Evolutionary conservation across 2,329 filamentous ascomycete species (phyloP), one percentile per base, ranked within the genome.

Genomic region (Fusarium compactum): DNA sequence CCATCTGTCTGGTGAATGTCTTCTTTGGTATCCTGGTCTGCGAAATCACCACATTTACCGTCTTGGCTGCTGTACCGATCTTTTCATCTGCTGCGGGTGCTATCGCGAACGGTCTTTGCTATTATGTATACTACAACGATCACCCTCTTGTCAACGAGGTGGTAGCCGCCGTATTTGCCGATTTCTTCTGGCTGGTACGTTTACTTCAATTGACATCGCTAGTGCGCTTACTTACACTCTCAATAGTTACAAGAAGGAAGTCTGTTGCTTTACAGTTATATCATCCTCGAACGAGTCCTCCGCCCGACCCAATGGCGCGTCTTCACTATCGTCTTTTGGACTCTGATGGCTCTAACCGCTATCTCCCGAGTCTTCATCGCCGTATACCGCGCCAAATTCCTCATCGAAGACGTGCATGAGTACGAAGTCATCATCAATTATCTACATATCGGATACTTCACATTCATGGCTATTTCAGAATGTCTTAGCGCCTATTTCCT

Each of bases 311-410:
- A 75, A 22, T 76, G 78, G 58, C 77, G 80, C 5, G 76, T 85
- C 14, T 88, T 87, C 63, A 80, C 83, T 45, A 74, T 74, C 4
- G 82, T 90, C 4, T 86, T 90, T 67, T 90, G 88, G 65, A 84
- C 84, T 1, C 85, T 90, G 46, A 78, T 90, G 46, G 78, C 83
- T 3, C 78, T 87, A 20, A 86, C 89, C 29, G 76, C 79, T 4
- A 77, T 84, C 2, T 83, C 88, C 38, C 84, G 87, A 58, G 73
- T 83, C 10, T 63, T 71, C n/a, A 82, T 83, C 27, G 69, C 79
- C 6, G 65, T 77, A 15, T 75, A 73, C 15, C 77, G 82, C 3
- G 71, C 77, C 6, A 71, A 66, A 12, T 74, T 75, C 34, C 76
- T 82, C 5, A 45, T 80, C 8, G 65, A 74, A 12, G 72, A 59